phyloP scores from a whole-genome alignment of 495 filamentous ascomycete species.

The Aspergillus cristatus region DNA sequence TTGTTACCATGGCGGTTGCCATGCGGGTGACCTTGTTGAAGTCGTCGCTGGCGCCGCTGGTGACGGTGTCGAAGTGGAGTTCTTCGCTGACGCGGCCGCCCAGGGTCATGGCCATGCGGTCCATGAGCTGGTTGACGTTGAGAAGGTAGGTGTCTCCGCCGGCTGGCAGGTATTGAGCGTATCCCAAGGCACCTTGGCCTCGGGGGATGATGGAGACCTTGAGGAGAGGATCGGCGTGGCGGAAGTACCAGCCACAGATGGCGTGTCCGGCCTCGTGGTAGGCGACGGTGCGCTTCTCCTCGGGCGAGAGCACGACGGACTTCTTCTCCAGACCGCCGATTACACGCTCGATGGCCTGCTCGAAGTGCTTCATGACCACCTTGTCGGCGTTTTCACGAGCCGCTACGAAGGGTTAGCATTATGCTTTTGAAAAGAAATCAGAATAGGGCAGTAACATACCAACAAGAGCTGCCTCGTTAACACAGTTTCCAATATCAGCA shows the following conservation, averaged over 20 bases:
- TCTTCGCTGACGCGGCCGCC: slow-evolving; percentile 92
- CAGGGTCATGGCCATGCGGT: slow-evolving; percentile 99
- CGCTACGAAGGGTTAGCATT: slow-evolving; percentile 45
- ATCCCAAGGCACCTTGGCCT: slow-evolving; percentile 85
- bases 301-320: slow-evolving; percentile 80
- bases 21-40: slow-evolving; percentile 97
- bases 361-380: slow-evolving; percentile 84
- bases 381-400: slow-evolving; percentile 67
- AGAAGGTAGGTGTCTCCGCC: slow-evolving; percentile 82
- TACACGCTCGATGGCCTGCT: slow-evolving; percentile 94
- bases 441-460: slow-evolving; percentile 49
- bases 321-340: slow-evolving; percentile 95
- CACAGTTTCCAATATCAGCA: slow-evolving; percentile 96
- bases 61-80: slow-evolving; percentile 91
- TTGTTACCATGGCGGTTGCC: slow-evolving; percentile 94
- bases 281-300: slow-evolving; percentile 90
- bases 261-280: slow-evolving; percentile 98
- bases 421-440: neutral
- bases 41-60: slow-evolving; percentile 87
- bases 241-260: slow-evolving; percentile 97
- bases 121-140: slow-evolving; percentile 93
- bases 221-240: slow-evolving; percentile 89
- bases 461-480: slow-evolving; percentile 94
- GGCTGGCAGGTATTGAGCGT: slow-evolving; percentile 90
- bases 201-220: slow-evolving; percentile 98